These are phyloP conservation scores for Coriaria nepalensis DNA, from an alignment of 306 rosid species.

Conservation along the genomic window DNA sequence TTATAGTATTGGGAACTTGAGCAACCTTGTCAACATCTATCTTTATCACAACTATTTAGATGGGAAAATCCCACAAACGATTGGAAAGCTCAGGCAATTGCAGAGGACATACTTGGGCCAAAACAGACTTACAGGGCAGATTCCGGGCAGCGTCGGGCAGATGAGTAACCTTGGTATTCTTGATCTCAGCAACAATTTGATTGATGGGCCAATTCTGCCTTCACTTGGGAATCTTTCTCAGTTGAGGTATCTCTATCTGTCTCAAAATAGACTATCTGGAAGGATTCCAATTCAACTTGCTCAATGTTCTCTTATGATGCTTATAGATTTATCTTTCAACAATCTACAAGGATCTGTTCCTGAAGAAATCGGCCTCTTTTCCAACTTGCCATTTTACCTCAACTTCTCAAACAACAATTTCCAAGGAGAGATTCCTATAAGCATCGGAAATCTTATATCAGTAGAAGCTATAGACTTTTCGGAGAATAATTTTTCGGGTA, in stretches of 20 bases:
- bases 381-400: slow-evolving; percentile 14
- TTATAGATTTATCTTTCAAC: slow-evolving; percentile 17
- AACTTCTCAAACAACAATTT: slow-evolving; percentile 16
- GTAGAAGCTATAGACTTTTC: slow-evolving; percentile 21
- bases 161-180: slow-evolving; percentile 15
- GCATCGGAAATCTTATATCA: slow-evolving; percentile 14
- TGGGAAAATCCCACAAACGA: slow-evolving; percentile 9
- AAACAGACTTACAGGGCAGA: slow-evolving; percentile 13
- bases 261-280: slow-evolving; percentile 11
- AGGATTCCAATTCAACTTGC: slow-evolving; percentile 9
- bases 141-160: slow-evolving; percentile 14
- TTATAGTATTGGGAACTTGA: slow-evolving; percentile 17
- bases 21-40: slow-evolving; percentile 7
- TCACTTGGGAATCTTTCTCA: slow-evolving; percentile 16
- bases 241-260: slow-evolving; percentile 18
- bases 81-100: slow-evolving; percentile 12
- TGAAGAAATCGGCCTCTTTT: slow-evolving; percentile 3
- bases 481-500: slow-evolving; percentile 12
- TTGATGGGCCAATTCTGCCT: slow-evolving; percentile 12
- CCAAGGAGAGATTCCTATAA: slow-evolving; percentile 14
- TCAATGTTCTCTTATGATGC: slow-evolving; percentile 14
- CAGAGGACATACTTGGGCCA: slow-evolving; percentile 12
- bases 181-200: slow-evolving; percentile 8
- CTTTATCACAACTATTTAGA: slow-evolving; percentile 7
- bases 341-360: slow-evolving; percentile 14